Conservation (phyloP, 345 rosid genomes). For the Psidium friedrichsthalianum region DNA sequence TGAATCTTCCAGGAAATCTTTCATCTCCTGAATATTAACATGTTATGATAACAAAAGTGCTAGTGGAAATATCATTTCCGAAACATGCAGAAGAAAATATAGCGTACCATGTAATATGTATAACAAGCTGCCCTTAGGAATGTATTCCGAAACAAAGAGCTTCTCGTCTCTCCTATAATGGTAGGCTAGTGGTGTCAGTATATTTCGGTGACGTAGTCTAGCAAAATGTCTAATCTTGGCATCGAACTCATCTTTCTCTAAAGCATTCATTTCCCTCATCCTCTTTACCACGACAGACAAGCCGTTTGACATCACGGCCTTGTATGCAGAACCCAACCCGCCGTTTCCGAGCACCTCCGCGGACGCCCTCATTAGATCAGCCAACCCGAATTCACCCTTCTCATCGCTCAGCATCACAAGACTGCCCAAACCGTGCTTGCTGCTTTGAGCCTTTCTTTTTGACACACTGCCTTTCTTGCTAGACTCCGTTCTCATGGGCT, state of each 20-base stretch:
- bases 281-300: conserved; percentile 58
- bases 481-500: conserved; percentile 7
- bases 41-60: not conserved
- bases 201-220: conserved; percentile 32
- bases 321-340: conserved; percentile 48
- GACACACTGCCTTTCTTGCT: conserved; percentile 19
- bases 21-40: not conserved
- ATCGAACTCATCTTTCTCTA: conserved; percentile 40
- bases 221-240: conserved; percentile 40
- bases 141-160: conserved; percentile 42
- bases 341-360: conserved; percentile 78
- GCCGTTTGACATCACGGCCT: conserved; percentile 44
- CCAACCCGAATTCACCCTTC: conserved; percentile 50
- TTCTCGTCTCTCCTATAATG: conserved; percentile 72
- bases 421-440: conserved; percentile 16
- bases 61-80: not conserved
- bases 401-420: conserved; percentile 45
- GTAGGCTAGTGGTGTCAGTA: conserved; percentile 62
- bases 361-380: conserved; percentile 68
- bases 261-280: conserved; percentile 46
- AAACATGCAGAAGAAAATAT: not conserved
- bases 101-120: conserved; percentile 44
- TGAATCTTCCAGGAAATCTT: not conserved
- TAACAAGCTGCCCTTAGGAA: conserved; percentile 59
- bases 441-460: conserved; percentile 6